Evolutionary conservation across 2,329 filamentous ascomycete genomes (phyloP).

Genomic region (Ophiostoma quercus): DNA sequence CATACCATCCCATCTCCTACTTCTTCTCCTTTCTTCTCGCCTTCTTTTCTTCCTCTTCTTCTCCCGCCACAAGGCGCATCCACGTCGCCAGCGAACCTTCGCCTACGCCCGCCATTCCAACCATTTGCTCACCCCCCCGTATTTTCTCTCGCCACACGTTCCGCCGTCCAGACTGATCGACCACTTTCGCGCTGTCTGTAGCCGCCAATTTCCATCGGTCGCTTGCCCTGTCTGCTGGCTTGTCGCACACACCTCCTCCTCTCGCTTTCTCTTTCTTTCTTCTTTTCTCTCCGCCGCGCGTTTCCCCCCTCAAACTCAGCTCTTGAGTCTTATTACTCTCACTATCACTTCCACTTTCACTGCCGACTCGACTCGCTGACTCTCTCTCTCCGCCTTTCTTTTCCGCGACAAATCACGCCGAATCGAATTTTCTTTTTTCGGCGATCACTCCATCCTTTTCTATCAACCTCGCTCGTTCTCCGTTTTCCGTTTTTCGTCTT

Average conservation of each 20-base stretch:
- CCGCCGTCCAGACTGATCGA: slow-evolving; percentile 6
- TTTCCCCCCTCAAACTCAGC: not conserved
- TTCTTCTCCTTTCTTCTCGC: not conserved
- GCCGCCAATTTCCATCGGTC: slow-evolving; percentile 11
- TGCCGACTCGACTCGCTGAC: not conserved
- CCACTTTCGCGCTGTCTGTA: slow-evolving; percentile 13
- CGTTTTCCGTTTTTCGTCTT: not conserved
- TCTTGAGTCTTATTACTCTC: not conserved
- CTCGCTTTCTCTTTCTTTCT: not conserved
- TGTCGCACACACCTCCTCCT: slow-evolving; percentile 17
- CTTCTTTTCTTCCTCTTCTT: not conserved
- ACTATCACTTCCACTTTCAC: not conserved
- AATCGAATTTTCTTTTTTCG: not conserved
- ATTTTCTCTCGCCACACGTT: slow-evolving; percentile 10
- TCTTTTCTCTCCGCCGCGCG: slow-evolving; percentile 3
- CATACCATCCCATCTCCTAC: no score
- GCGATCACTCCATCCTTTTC: not conserved
- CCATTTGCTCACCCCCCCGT: slow-evolving; percentile 1
- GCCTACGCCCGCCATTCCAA: not conserved
- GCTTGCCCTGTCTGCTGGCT: slow-evolving; percentile 1
- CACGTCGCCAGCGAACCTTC: slow-evolving; percentile 5
- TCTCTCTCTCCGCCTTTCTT: not conserved
- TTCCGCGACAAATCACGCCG: not conserved
- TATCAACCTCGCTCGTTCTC: not conserved
- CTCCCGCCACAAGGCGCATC: not conserved